A percentile compares a stretch with the other conserved stretches of the same genome.
These are phyloP conservation scores for Leishmania arabica DNA, from an alignment of 208 protist species.

Conservation along the genomic window DNA sequence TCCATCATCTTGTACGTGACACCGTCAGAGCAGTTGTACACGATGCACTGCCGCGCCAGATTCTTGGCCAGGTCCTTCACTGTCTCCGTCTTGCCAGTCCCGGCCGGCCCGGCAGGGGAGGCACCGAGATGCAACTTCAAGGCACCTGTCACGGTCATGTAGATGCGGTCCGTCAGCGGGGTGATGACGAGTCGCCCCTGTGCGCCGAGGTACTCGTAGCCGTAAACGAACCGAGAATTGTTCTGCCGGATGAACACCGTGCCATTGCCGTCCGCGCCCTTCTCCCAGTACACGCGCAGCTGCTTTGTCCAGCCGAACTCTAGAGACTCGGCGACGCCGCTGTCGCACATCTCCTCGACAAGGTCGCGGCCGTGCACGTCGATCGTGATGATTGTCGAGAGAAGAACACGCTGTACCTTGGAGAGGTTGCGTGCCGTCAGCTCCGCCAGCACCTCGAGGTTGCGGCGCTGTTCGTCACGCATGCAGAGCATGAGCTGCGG, in stretches of 20 bases:
- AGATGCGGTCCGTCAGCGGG: slow-evolving; percentile 97
- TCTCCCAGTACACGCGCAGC: slow-evolving; percentile 97
- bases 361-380: slow-evolving; percentile 98
- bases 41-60: slow-evolving; percentile 96
- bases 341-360: slow-evolving; percentile 93
- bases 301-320: slow-evolving; percentile 98
- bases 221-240: slow-evolving; percentile 96
- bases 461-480: slow-evolving; percentile 71
- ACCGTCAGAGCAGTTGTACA: slow-evolving; percentile 98
- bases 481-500: slow-evolving; percentile 76
- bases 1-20: slow-evolving; percentile 98
- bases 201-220: slow-evolving; percentile 98
- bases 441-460: slow-evolving; percentile 90
- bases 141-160: slow-evolving; percentile 98
- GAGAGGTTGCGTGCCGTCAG: slow-evolving; percentile 91
- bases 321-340: slow-evolving; percentile 67
- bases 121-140: slow-evolving; percentile 96
- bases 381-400: slow-evolving; percentile 97
- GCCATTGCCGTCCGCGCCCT: slow-evolving; percentile 87
- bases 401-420: slow-evolving; percentile 90
- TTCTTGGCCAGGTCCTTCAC: slow-evolving; percentile 98
- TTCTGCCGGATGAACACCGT: slow-evolving; percentile 96
- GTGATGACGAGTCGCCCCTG: slow-evolving; percentile 97
- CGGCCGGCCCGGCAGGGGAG: slow-evolving; percentile 94
- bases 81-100: slow-evolving; percentile 98